Evolutionary conservation across 2,329 filamentous ascomycete genomes (phyloP), one percentile per base, ranked within the genome.

Genomic region (Botrytis medusae): DNA sequence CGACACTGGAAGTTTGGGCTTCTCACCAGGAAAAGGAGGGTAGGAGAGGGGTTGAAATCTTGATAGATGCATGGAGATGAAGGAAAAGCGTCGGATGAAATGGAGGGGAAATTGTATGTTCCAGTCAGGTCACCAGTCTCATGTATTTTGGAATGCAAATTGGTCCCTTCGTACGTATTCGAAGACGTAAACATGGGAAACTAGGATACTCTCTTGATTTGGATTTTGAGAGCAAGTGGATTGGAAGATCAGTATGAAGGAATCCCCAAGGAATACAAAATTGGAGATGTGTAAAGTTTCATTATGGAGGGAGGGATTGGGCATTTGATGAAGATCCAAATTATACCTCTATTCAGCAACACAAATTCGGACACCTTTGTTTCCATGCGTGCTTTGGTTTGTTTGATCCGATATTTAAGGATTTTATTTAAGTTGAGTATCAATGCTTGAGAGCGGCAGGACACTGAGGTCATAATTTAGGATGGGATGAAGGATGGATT

Each of bases 321-420:
- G 54, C 22, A 63, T 71, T 63, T 34, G 54, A 64, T 71, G 57
- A 62, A 71, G 69, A 71, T 71, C 59, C 59, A 54, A 64, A 60
- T 70, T n/a, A 70, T 29, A 29, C 37, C 40, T 48, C 40, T 22
- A 42, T 69, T 32, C 32, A 42, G 62, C 42, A 44, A 51, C n/a
- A 29, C 25, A 29, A 4, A 8, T 32, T 67, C 29, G 14, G n/a
- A 67, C 44, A 29, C 32, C 40, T 54, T 65, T 34, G 60, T 57
- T 65, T 44, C 60, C 25, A 25, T 61, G 59, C 34, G 40, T 34
- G 32, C 34, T 12, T 32, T 42, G 34, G 51, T 22, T 54, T 29
- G 37, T 57, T 72, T 72, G 61, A 46, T 72, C 70, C 67, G 61
- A 72, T 72, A 62, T 65, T 59, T 72, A 59, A 72, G 70, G 60